Percentiles rank a stretch among this genome's conserved stretches.
These are phyloP conservation scores for Sphaerobolus stellatus DNA, from an alignment of 1,284 basidiomycete genomes.

Conservation along the genomic window DNA sequence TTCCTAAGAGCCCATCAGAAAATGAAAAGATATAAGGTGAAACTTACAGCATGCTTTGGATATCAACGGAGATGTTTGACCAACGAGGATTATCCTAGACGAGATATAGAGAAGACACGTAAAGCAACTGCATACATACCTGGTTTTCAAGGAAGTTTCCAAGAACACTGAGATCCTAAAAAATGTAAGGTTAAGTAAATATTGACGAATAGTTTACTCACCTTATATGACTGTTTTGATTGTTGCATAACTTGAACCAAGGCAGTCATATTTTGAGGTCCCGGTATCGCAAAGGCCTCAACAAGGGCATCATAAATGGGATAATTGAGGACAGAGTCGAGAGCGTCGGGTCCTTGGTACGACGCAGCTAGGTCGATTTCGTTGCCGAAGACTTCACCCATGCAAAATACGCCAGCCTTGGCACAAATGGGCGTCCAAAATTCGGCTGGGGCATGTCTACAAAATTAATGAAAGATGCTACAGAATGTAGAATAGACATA, in stretches of 20 bases:
- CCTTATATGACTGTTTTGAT: constrained; percentile 52
- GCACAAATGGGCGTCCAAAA: constrained; percentile 73
- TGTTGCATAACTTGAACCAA: constrained; percentile 53
- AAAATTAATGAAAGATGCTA: constrained; percentile 18
- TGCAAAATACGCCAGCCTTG: constrained; percentile 77
- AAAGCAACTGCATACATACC: background rate
- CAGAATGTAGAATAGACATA: constrained; percentile 39
- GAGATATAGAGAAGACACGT: background rate
- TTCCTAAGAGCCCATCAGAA: constrained; percentile 43
- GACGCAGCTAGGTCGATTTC: constrained; percentile 45
- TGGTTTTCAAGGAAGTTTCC: constrained; percentile 88
- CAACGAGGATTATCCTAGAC: constrained; percentile 66
- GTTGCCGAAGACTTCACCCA: constrained; percentile 73
- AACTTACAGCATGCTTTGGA: constrained; percentile 57
- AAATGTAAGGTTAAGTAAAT: background rate
- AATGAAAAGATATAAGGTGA: background rate
- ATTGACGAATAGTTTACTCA: constrained; percentile 24
- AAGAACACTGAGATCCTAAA: constrained; percentile 48
- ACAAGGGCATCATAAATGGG: constrained; percentile 69
- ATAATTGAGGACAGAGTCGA: constrained; percentile 70
- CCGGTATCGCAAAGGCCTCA: constrained; percentile 61
- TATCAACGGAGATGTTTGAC: constrained; percentile 62
- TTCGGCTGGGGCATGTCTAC: constrained; percentile 59
- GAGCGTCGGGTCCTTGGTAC: constrained; percentile 49
- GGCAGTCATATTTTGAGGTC: constrained; percentile 59